Base-by-base conservation (phyloP, 352 stramenopile genomes). In the Phytophthora brassicae region DNA sequence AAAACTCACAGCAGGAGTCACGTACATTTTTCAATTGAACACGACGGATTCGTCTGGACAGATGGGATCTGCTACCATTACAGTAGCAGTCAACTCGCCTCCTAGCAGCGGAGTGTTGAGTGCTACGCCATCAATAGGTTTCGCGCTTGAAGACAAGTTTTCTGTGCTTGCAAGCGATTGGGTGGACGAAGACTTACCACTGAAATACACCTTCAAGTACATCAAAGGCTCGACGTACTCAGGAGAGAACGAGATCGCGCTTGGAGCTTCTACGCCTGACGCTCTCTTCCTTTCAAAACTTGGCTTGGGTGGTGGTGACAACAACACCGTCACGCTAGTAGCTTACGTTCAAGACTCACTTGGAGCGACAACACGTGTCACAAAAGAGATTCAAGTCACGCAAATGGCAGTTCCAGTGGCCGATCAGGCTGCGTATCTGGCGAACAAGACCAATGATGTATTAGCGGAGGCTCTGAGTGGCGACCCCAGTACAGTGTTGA, bases 121-220 rank as follows among this genome's bases (percentile, higher is more conserved):
- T 6, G 74, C 75, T 3, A 80, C 71, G 1, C 81, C 81, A 4
- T 60, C 61, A 6, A 56, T 69, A 19, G 81, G 81, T 1, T 80
- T 75, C 43, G 68, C 79, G 0, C 58, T 90, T 6, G 74, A 87
- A 42, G 75, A 86, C 50, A 75, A 67, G 14, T 90, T 90, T 24
- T 48, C 66, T 3, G 50, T 86, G 2, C 62, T 79, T 3, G 72
- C 72, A 11, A 77, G 61, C 16, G 70, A 86, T 43, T 91, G 82
- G 82, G 82, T 89, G 0, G 82, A 89, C 33, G 82, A 88, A 33
- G 79, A 88, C 42, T 46, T 75, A 46, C 82, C 82, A 11, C 60
- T 91, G 1, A 75, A 75, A 38, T 91, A 87, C 64, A 81, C 75
- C n/a, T 91, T 85, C 64, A 82, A 76, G 54, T 91, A 91, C 54